Percentiles rank a stretch among this genome's conserved stretches.
Conservation (phyloP, 805 yeast genomes). For the Pichia paraexigua region DNA sequence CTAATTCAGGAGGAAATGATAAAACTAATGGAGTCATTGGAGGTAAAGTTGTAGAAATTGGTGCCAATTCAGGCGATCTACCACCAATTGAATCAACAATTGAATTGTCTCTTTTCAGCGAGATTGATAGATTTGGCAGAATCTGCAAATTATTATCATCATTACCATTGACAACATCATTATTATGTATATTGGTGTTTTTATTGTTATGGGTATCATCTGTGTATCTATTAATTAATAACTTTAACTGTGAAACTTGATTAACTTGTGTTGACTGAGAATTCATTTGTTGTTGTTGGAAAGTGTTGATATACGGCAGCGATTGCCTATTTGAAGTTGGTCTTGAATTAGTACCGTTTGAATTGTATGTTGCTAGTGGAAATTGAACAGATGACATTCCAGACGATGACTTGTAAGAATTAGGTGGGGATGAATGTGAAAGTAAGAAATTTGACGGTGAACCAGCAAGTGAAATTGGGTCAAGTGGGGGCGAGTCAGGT, state of each 20-base stretch:
- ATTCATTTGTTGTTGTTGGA: not conserved
- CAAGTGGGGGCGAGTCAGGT: slow-evolving; percentile 47
- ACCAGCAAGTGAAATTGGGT: slow-evolving; percentile 44
- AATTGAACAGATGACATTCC: slow-evolving; percentile 10
- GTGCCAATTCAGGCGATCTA: slow-evolving; percentile 29
- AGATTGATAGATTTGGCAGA: not conserved
- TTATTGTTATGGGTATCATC: not conserved
- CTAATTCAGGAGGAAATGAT: slow-evolving; percentile 17
- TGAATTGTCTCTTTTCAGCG: slow-evolving; percentile 18
- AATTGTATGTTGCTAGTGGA: not conserved
- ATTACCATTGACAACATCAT: no score
- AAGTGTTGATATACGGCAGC: not conserved
- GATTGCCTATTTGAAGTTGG: slow-evolving; percentile 5
- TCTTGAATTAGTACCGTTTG: not conserved
- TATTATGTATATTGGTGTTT: not conserved
- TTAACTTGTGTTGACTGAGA: not conserved
- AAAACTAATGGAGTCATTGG: slow-evolving; percentile 32
- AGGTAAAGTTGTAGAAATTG: slow-evolving; percentile 28
- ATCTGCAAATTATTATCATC: not conserved
- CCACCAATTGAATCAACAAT: slow-evolving; percentile 23
- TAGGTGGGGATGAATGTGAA: slow-evolving; percentile 47
- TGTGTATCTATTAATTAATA: not conserved
- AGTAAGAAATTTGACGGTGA: slow-evolving; percentile 51
- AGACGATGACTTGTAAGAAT: slow-evolving; percentile 24
- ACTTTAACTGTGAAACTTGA: slow-evolving; percentile 1